Base-by-base conservation (phyloP, 78 protist genomes). In the Protostelium mycophagum region DNA sequence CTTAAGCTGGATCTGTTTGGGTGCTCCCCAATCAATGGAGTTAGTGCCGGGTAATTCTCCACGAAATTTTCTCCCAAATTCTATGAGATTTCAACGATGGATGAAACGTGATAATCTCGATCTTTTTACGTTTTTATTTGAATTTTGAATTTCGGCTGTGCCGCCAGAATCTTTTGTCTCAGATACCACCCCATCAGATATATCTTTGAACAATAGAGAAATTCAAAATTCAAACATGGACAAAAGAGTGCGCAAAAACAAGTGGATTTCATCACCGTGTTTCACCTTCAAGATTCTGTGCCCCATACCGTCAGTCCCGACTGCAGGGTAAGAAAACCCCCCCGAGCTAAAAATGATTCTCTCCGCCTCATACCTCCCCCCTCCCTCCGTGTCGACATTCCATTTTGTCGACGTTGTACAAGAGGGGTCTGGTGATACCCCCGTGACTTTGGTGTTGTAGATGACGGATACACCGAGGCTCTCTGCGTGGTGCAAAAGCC, bases 21-120 rank as follows among this genome's bases (percentile, higher is more conserved):
- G 34, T 38, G 88, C 9, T 34, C 63, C 1, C 88, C 88, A 5
- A 9, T 16, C 86, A 87, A 83, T 10, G 88, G 88, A 51, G 88
- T 87, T 63, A 87, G 9, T 23, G 88, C 88, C 5, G 88, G 86
- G 36, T 87, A 87, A 63, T 38, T 87, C 34, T 38, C 86, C 83
- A 51, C 5, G 35, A 87, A 9, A 9, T 38, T 35, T 16, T 87
- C 83, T 87, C 88, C 88, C 35, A 87, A n/a, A 23, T 35, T 9
- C 38, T 34, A 28, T 23, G 87, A 36, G 23, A 85, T 85, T 23
- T 38, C 25, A 85, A n/a, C n/a, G n/a, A n/a, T n/a, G n/a, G n/a
- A n/a, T n/a, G n/a, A n/a, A n/a, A n/a, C n/a, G n/a, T n/a, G n/a
- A n/a, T n/a, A n/a, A n/a, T n/a, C n/a, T n/a, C n/a, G n/a, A n/a